Conservation (phyloP, 441 rosid species). For the Euphorbia corollata region DNA sequence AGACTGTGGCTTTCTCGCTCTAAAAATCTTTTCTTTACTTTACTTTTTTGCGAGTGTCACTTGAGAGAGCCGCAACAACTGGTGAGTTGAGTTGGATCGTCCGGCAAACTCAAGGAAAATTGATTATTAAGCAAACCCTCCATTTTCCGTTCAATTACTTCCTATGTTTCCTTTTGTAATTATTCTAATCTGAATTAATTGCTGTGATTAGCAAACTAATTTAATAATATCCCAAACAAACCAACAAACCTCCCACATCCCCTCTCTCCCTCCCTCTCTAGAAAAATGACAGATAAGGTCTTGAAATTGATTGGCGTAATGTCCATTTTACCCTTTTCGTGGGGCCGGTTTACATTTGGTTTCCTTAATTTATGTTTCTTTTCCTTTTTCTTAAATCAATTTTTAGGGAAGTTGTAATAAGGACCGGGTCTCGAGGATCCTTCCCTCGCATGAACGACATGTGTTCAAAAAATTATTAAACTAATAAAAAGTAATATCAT, state of each 20-base stretch:
- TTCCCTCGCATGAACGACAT: too few species aligned
- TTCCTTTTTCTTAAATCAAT: neutral
- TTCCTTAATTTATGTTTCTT: neutral
- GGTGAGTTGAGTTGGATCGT: conserved; percentile 51
- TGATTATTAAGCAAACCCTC: too few species aligned
- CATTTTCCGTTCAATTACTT: too few species aligned
- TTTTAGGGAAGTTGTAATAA: neutral
- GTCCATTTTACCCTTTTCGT: conserved; percentile 13
- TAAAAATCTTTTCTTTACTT: neutral
- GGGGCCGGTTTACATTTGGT: neutral
- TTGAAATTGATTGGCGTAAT: neutral
- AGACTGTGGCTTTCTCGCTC: neutral
- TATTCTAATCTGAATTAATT: neutral
- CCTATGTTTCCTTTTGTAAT: neutral
- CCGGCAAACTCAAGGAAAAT: conserved; percentile 16
- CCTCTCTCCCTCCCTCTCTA: neutral
- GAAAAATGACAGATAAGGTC: conserved; percentile 7
- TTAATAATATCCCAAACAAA: neutral
- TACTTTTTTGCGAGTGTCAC: conserved; percentile 21
- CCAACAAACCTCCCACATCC: neutral
- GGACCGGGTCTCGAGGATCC: too few species aligned
- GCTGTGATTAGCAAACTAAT: neutral
- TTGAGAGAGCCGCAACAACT: conserved; percentile 48
- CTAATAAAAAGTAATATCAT: too few species aligned
- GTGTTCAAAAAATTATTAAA: too few species aligned